These are phyloP conservation scores for Arthrinium phaeospermum DNA, from an alignment of 2,329 filamentous ascomycete genomes.

Conservation along the genomic window DNA sequence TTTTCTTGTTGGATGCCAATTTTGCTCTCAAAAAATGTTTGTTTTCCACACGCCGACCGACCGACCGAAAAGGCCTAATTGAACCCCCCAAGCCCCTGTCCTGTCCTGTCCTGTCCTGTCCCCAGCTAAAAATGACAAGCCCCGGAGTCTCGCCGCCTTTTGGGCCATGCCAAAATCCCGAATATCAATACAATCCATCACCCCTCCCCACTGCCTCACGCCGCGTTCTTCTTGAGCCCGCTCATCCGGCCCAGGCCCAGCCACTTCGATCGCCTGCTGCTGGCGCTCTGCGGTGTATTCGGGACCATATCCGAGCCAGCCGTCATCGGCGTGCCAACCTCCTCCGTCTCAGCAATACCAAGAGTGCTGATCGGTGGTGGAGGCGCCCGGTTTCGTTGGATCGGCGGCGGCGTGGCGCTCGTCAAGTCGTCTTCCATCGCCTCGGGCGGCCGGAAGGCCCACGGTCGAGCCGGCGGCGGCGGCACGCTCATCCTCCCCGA, in stretches of 20 bases:
- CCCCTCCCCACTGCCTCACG: conserved; percentile 24
- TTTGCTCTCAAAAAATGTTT: neutral
- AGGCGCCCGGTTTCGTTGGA: conserved; percentile 49
- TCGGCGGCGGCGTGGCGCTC: conserved; percentile 62
- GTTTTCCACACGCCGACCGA: neutral
- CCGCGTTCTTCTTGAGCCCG: conserved; percentile 31
- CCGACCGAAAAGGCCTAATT: neutral
- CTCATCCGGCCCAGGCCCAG: conserved; percentile 36
- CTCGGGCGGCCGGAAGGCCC: conserved; percentile 46
- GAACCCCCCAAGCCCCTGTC: neutral
- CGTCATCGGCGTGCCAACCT: conserved; percentile 21
- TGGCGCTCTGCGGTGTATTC: conserved; percentile 23
- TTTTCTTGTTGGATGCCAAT: neutral
- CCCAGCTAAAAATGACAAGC: neutral
- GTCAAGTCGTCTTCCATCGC: conserved; percentile 49
- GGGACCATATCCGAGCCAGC: conserved; percentile 20
- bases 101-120: too few species aligned
- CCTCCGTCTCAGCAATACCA: neutral
- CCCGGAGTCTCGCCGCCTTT: neutral
- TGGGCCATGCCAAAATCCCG: too few species aligned
- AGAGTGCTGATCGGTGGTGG: too few species aligned
- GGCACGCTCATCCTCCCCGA: conserved; percentile 38
- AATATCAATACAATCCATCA: neutral
- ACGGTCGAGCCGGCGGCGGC: conserved; percentile 36
- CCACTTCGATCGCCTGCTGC: conserved; percentile 37